Conservation (phyloP, 2,329 filamentous ascomycete species). For the Lasiodiplodia sp. region DNA sequence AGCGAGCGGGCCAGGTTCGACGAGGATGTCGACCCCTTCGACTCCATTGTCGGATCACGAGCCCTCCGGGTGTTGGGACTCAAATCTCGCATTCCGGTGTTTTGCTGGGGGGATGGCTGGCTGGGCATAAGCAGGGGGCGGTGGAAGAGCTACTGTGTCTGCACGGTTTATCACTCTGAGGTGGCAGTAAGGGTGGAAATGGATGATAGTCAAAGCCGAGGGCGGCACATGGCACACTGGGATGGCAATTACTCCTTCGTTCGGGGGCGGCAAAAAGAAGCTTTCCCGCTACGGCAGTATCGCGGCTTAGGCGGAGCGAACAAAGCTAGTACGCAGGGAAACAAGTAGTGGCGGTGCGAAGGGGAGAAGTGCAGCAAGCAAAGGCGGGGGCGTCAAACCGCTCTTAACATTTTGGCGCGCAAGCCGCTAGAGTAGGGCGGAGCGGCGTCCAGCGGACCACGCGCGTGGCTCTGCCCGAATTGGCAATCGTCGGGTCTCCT, state of each 20-base stretch:
- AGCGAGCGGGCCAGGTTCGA: not conserved
- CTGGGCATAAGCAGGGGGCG: not conserved
- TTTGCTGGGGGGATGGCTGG: not conserved
- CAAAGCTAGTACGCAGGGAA: constrained; percentile 1
- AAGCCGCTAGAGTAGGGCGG: constrained; percentile 8
- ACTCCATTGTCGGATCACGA: constrained; percentile 10
- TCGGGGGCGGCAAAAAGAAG: constrained; percentile 13
- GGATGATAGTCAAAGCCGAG: not conserved
- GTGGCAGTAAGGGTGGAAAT: not conserved
- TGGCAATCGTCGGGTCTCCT: not conserved
- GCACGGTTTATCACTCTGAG: not conserved
- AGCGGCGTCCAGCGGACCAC: not conserved
- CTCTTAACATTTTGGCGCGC: constrained; percentile 9
- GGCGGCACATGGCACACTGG: constrained; percentile 15
- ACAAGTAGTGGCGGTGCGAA: constrained; percentile 7
- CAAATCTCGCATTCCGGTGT: not conserved
- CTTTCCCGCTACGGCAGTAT: constrained; percentile 15
- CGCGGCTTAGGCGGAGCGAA: not conserved
- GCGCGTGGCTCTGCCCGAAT: not conserved
- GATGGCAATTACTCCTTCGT: not conserved
- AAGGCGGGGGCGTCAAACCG: constrained; percentile 15
- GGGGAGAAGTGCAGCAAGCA: not conserved
- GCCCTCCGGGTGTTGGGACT: constrained; percentile 1
- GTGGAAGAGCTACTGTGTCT: not conserved
- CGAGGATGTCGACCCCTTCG: not conserved